Base-by-base conservation (phyloP, 441 rosid species). In the Corymbia citriodora region DNA sequence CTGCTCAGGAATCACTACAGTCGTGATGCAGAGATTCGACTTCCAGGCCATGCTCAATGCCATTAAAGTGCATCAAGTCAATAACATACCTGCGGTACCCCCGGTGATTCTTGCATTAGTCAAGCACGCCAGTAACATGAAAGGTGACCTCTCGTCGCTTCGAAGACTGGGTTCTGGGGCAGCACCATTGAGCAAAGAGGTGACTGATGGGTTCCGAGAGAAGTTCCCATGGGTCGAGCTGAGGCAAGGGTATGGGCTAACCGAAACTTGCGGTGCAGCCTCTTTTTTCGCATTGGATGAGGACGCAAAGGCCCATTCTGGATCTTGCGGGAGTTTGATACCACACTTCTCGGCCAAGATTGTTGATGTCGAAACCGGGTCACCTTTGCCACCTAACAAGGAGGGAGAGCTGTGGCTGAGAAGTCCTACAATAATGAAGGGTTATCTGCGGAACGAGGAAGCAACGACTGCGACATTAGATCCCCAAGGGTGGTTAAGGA, bases 171-270 rank as follows among this genome's bases (percentile, higher is more conserved):
- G 96, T 0, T 93, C 96, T 1, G 97, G 98, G 55, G 97, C 98
- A 50, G 98, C 97, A 3, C 96, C 96, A 0, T 88, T 96, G 93
- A 95, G 97, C 92, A 95, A 94, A 90, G 96, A 95, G 89, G 82
- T 95, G 79, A 74, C 79, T 27, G 92, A 89, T n/a, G 94, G 86
- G 89, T 96, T 95, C 86, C 91, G 93, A 89, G 72, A 89, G 72
- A 92, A 89, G 92, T 96, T 94, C 89, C 98, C 98, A 1, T 94
- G 95, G 97, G 93, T 95, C 88, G 95, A 95, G 93, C 92, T 95
- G 17, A 89, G 96, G 91, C 97, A 93, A 74, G 98, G 98, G 12
- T 95, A 95, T n/a, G 96, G 98, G 72, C 90, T 96, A 52, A 96
- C 97, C 4, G 98, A 95, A 91, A 95, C 91, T 90, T 92, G 96